Evolutionary conservation across 305 asterid species (phyloP), one percentile per base, ranked within the genome.

Genomic region (Euphrasia arctica): DNA sequence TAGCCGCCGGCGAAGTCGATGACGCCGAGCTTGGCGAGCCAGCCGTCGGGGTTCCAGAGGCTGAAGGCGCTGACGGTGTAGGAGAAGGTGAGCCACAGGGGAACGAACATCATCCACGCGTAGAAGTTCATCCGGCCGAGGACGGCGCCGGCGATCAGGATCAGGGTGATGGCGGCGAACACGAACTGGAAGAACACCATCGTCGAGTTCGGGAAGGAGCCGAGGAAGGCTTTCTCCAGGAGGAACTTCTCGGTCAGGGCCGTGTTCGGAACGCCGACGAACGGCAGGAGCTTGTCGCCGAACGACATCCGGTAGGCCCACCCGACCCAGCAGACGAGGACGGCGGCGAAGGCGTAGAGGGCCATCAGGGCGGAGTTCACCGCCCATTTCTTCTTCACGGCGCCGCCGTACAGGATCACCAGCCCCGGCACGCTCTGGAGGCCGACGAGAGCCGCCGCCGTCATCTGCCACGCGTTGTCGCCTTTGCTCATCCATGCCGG

Each of bases 341-440:
- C 92, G 29, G 76, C 63, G 7, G 92, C 89, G 51, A 85, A 85
- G 4, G 92, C 92, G 25, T 85, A 85, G 5, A 85, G 47, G 0
- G 85, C 92, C 92, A 85, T 85, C 76, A 85, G 83, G 18, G 89
- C 92, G 10, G 92, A 85, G 48, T 85, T 85, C 8, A 84, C 86
- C 1, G 84, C 91, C 91, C 91, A 82, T 62, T 84, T 84, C 70
- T 84, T 84, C 67, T 85, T 85, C 0, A 85, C 91, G 0, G 84
- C 84, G 3, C 92, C 89, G 25, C 87, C 92, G 51, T 85, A 82
- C 56, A 82, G 25, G 64, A 85, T 85, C 27, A 85, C 81, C 1
- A 85, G 82, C 61, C 92, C 92, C 28, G 87, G 89, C 1, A 85
- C 87, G 48, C 85, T 80, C 61, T 85, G 92, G 8, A 82, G 60